Conservation (phyloP, 805 yeast genomes). For the Starmerella davenportii region DNA sequence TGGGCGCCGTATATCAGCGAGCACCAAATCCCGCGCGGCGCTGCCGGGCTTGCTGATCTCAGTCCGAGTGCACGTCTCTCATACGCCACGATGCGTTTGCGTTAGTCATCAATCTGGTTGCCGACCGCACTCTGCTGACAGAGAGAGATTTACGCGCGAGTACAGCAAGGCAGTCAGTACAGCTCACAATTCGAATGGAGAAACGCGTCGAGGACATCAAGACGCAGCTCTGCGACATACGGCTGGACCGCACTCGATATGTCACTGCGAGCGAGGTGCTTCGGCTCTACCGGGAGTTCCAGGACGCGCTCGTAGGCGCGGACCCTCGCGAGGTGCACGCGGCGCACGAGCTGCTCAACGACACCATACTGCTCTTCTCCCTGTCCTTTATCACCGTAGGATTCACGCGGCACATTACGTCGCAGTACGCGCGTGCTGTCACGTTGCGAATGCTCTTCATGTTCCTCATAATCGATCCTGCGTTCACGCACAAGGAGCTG, state of each 20-base stretch:
- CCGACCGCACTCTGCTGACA: no score
- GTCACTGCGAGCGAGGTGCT: conserved; percentile 7
- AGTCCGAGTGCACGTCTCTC: no score
- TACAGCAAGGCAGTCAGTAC: no score
- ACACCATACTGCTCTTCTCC: conserved; percentile 38
- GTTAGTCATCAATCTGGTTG: no score
- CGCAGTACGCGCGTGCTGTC: conserved; percentile 74
- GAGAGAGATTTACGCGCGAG: no score
- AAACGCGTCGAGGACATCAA: conserved; percentile 4
- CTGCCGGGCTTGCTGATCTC: no score
- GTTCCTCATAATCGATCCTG: conserved; percentile 64
- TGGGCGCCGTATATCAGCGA: no score
- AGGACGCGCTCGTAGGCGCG: conserved; percentile 7
- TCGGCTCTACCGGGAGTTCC: conserved; percentile 11
- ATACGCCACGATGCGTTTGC: no score
- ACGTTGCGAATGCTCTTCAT: conserved; percentile 72
- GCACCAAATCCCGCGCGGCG: no score
- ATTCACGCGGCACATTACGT: conserved; percentile 74
- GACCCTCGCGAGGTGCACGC: conserved; percentile 4
- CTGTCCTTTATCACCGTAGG: conserved; percentile 87
- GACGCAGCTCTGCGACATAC: conserved; percentile 7
- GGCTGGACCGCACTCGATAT: conserved; percentile 14
- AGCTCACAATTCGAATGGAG: no score
- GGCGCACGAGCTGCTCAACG: conserved; percentile 3
- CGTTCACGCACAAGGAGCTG: conserved; percentile 70